These are phyloP conservation scores for Saccharomyces cerevisiae DNA, from an alignment of 805 yeast genomes.

Conservation along the genomic window DNA sequence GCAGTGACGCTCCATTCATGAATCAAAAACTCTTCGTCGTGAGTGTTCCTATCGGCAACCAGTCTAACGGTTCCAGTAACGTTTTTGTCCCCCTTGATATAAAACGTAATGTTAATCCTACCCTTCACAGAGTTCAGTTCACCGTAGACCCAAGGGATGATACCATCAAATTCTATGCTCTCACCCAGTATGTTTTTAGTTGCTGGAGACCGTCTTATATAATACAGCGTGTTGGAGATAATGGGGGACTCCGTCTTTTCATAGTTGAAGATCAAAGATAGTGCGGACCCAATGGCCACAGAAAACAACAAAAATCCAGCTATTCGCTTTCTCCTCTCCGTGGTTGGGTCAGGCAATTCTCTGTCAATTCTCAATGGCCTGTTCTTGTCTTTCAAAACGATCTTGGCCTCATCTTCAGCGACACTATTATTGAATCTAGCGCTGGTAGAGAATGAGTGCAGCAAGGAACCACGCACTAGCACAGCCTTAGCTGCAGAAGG, in stretches of 20 bases:
- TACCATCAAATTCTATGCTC: slow-evolving; percentile 60
- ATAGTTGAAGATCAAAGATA: slow-evolving; percentile 75
- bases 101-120: slow-evolving; percentile 61
- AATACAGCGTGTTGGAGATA: slow-evolving; percentile 77
- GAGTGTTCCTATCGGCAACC: slow-evolving; percentile 61
- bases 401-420: slow-evolving; percentile 6
- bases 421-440: not conserved
- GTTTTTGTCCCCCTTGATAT: slow-evolving; percentile 58
- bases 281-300: slow-evolving; percentile 43
- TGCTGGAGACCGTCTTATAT: slow-evolving; percentile 63
- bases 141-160: slow-evolving; percentile 84
- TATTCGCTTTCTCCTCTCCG: slow-evolving; percentile 44
- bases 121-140: slow-evolving; percentile 78
- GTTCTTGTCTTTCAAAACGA: slow-evolving; percentile 15
- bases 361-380: slow-evolving; percentile 59
- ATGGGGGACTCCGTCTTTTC: slow-evolving; percentile 88
- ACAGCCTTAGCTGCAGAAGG: slow-evolving; percentile 2
- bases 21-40: slow-evolving; percentile 49
- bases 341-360: slow-evolving; percentile 74
- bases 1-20: slow-evolving; percentile 54
- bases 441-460: not conserved
- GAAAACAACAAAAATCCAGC: slow-evolving; percentile 49
- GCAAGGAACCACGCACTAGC: not conserved
- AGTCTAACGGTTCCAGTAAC: slow-evolving; percentile 48
- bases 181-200: slow-evolving; percentile 64